Conservation (phyloP, 768 basidiomycete genomes). For the Rhizopogon sp. region DNA sequence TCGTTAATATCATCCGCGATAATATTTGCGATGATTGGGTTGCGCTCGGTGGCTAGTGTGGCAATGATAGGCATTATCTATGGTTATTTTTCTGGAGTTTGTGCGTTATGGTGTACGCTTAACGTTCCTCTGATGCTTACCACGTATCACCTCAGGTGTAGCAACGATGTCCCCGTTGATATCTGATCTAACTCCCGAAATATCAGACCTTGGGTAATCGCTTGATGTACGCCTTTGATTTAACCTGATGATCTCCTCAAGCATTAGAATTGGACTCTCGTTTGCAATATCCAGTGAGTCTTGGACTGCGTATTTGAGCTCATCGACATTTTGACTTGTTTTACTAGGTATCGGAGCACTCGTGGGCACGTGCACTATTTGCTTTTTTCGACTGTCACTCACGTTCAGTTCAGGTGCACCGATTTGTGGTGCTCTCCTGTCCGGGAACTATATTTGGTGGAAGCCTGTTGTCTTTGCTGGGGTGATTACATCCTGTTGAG, state of each 20-base stretch:
- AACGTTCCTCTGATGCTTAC: not conserved
- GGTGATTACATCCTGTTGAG: conserved; percentile 11
- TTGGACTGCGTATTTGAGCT: not conserved
- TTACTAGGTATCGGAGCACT: conserved; percentile 19
- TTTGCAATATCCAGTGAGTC: conserved; percentile 38
- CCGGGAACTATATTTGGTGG: conserved; percentile 50
- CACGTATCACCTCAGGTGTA: conserved; percentile 24
- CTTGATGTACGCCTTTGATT: not conserved
- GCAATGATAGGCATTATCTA: conserved; percentile 36
- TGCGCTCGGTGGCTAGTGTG: conserved; percentile 32
- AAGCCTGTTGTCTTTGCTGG: conserved; percentile 50
- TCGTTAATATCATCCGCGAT: conserved; percentile 29
- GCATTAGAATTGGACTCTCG: conserved; percentile 40
- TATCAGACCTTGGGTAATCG: conserved; percentile 46
- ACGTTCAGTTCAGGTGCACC: conserved; percentile 41
- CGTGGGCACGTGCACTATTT: conserved; percentile 10
- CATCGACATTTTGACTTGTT: not conserved
- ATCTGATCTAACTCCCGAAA: conserved; percentile 36
- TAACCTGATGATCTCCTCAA: conserved; percentile 5
- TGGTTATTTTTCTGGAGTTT: conserved; percentile 46
- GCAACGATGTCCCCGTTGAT: conserved; percentile 40
- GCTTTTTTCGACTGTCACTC: conserved; percentile 9
- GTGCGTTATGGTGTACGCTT: conserved; percentile 11
- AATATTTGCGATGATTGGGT: conserved; percentile 38
- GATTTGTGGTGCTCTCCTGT: conserved; percentile 51